Evolutionary conservation across 2,329 filamentous ascomycete species (phyloP).

Genomic region (Trichoderma gracile): DNA sequence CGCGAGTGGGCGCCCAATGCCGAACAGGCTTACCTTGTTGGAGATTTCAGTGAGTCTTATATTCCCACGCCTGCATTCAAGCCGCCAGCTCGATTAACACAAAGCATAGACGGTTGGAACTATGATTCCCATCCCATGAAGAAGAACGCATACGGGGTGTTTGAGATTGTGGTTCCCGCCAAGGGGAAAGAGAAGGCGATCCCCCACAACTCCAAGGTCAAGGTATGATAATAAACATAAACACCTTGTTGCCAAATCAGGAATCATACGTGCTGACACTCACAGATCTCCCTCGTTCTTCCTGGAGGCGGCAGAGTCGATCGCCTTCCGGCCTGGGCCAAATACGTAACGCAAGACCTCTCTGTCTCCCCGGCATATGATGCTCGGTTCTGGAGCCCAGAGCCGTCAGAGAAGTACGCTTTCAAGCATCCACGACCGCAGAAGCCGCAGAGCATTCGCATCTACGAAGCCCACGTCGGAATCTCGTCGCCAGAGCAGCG

Average conservation of each 20-base stretch:
- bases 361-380: constrained; percentile 89
- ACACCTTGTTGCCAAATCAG: background rate
- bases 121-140: constrained; percentile 81
- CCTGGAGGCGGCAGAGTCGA: constrained; percentile 80
- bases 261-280: background rate
- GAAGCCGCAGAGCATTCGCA: constrained; percentile 82
- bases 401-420: constrained; percentile 69
- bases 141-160: constrained; percentile 81
- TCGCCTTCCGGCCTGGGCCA: constrained; percentile 94
- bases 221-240: constrained; percentile 60
- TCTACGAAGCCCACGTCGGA: constrained; percentile 98
- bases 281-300: constrained; percentile 77
- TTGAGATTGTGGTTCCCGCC: constrained; percentile 76
- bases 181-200: constrained; percentile 75
- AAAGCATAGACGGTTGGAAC: constrained; percentile 75
- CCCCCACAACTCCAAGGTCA: constrained; percentile 91
- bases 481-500: constrained; percentile 89
- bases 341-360: constrained; percentile 91
- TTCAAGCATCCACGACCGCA: constrained; percentile 82
- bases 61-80: background rate
- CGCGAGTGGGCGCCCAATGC: constrained; percentile 97
- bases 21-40: constrained; percentile 78
- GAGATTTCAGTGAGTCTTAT: constrained; percentile 80
- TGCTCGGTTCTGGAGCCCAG: constrained; percentile 95
- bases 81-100: constrained; percentile 34